Evolutionary conservation across 176 grass and related monocot genomes (phyloP), one percentile per base, ranked within the genome.

Genomic region (Avena atlantica): DNA sequence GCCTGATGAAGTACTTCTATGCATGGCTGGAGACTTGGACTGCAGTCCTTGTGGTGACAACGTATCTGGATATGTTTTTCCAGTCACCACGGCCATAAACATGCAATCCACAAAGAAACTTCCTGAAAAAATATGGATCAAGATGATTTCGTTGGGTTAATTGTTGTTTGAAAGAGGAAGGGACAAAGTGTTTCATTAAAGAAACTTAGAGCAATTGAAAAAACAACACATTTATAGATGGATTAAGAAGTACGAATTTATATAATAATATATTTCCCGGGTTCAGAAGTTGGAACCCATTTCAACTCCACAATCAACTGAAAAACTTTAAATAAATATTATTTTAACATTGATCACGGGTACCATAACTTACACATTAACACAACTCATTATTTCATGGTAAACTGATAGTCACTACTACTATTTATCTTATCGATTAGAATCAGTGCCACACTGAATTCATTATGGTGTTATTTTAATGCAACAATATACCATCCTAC

Each of bases 21-120:
- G 86, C 80, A 44, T 83, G 80, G 80, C 31, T 76, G 47, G 70
- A 76, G 4, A 82, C 11, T 12, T 77, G 70, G 16, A n/a, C 10
- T 15, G 70, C 27, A 8, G 60, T 77, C 14, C 13, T 68, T 4
- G 71, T 83, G 61, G 16, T 65, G 48, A 77, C 49, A 0, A 88
- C 20, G 17, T 87, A 4, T 21, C 7, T 67, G 79, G 71, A 76
- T 40, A 69, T 77, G 58, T 67, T 50, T 42, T 79, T 85, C 82
- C 77, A 89, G 17, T 81, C 36, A 9, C 78, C 83, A 1, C 9
- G 58, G 0, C 85, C 58, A 2, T 36, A 76, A 42, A 37, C 17
- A 4, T 45, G 6, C 17, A 85, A 0, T 19, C 83, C 83, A 36
- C 2, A 12, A 12, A 85, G 25, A n/a, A 85, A 85, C 5, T 20